Conservation (phyloP, 139 green algal genomes). For the Choricystis sp. region DNA sequence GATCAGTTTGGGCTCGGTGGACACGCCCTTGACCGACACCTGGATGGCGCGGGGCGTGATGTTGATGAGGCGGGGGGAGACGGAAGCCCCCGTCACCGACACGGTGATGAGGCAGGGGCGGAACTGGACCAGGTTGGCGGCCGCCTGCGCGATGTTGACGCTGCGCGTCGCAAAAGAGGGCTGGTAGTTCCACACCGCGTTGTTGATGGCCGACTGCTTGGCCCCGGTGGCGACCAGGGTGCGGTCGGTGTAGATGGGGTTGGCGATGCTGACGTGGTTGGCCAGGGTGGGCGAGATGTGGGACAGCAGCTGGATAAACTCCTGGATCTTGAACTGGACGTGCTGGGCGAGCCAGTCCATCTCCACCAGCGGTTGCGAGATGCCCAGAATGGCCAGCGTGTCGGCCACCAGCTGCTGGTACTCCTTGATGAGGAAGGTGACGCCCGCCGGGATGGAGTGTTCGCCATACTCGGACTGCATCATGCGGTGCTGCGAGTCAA, state of each 20-base stretch:
- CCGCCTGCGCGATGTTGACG: too few species aligned
- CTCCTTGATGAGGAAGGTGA: neutral
- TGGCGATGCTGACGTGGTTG: neutral
- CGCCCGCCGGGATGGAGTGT: neutral
- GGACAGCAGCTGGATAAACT: neutral
- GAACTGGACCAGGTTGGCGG: neutral
- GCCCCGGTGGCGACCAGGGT: neutral
- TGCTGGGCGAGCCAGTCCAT: neutral
- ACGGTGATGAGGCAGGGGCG: neutral
- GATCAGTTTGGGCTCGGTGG: neutral
- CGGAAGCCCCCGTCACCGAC: neutral
- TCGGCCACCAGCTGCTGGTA: neutral
- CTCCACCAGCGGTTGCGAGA: neutral
- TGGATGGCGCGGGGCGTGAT: neutral
- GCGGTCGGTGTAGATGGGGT: neutral
- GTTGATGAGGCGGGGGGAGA: neutral
- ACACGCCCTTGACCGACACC: neutral
- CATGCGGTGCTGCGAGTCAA: neutral
- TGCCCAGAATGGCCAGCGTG: neutral
- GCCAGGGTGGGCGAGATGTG: neutral
- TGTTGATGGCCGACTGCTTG: neutral
- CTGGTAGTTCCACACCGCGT: neutral
- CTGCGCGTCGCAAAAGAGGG: neutral
- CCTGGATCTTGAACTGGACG: neutral
- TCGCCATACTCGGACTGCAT: neutral